A percentile compares a stretch with the other conserved stretches of the same genome.
phyloP scores from a whole-genome alignment of 2,329 filamentous ascomycete species.

The Penicillium sp. region DNA sequence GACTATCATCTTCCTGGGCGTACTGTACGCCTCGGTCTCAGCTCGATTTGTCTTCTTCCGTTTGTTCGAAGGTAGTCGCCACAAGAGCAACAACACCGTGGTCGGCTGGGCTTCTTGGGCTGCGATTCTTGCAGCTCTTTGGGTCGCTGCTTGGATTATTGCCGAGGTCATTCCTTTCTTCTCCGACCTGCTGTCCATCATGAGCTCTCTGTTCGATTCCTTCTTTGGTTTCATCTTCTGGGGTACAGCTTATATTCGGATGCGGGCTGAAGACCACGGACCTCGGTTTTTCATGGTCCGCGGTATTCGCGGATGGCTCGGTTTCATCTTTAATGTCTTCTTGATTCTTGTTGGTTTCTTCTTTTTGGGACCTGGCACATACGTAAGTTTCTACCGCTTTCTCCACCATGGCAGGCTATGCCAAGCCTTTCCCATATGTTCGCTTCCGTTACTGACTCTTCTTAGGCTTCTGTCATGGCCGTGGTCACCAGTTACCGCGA shows the following conservation, averaged over 20 bases:
- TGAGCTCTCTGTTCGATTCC: conserved; percentile 79
- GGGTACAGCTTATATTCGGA: conserved; percentile 50
- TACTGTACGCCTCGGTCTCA: conserved; percentile 86
- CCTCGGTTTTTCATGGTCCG: conserved; percentile 43
- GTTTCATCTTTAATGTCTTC: conserved; percentile 63
- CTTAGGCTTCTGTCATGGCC: conserved; percentile 45
- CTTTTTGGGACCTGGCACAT: conserved; percentile 81
- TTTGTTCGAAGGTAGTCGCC: conserved; percentile 74
- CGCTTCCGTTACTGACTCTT: conserved; percentile 43
- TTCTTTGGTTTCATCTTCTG: conserved; percentile 85
- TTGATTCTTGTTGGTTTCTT: conserved; percentile 77
- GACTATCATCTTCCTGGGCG: conserved; percentile 87
- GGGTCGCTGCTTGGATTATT: conserved; percentile 90
- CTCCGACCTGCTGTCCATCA: conserved; percentile 63
- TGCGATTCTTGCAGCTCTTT: conserved; percentile 64
- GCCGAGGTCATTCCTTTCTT: conserved; percentile 95
- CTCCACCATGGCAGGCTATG: neutral
- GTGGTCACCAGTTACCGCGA: conserved; percentile 68
- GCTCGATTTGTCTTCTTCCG: conserved; percentile 92
- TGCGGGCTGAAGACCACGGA: conserved; percentile 45
- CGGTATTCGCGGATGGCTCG: conserved; percentile 47
- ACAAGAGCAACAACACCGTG: conserved; percentile 79
- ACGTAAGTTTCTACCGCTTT: conserved; percentile 48
- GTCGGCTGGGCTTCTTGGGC: conserved; percentile 80
- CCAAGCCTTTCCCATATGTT: neutral